Percentiles rank a stretch among this genome's conserved stretches.
Conservation (phyloP, 1,139 yeast genomes). For the Scheffersomyces parashehatae region DNA sequence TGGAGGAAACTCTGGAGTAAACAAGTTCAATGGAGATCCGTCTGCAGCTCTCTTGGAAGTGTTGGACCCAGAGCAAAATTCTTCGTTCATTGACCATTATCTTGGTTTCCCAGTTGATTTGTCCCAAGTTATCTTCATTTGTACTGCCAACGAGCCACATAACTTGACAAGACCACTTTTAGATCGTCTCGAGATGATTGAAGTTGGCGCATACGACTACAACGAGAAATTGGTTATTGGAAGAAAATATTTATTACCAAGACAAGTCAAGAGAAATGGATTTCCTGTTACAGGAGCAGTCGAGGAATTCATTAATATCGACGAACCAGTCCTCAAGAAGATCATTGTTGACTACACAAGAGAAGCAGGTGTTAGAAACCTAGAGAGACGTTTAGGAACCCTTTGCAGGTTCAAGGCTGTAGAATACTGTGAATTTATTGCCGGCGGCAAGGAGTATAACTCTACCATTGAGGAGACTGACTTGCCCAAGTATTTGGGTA, state of each 20-base stretch:
- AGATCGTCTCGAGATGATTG: slow-evolving; percentile 85
- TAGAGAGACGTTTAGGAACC: slow-evolving; percentile 72
- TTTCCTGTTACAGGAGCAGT: slow-evolving; percentile 33
- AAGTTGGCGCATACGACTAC: slow-evolving; percentile 78
- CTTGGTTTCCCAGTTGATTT: slow-evolving; percentile 86
- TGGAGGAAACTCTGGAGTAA: slow-evolving; percentile 50
- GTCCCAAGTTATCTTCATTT: slow-evolving; percentile 79
- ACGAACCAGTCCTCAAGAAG: slow-evolving; percentile 55
- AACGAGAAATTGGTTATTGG: slow-evolving; percentile 80
- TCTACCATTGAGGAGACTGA: slow-evolving; percentile 43
- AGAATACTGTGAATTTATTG: slow-evolving; percentile 55
- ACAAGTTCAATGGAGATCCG: slow-evolving; percentile 77
- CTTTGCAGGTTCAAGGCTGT: slow-evolving; percentile 83
- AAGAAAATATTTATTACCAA: slow-evolving; percentile 68
- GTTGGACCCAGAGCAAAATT: slow-evolving; percentile 88
- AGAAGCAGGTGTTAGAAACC: slow-evolving; percentile 84
- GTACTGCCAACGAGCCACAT: slow-evolving; percentile 86
- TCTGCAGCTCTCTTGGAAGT: slow-evolving; percentile 89
- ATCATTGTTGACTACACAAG: slow-evolving; percentile 74
- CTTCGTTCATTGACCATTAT: slow-evolving; percentile 78
- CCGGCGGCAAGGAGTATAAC: slow-evolving; percentile 25
- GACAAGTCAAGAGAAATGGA: slow-evolving; percentile 74
- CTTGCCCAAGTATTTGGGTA: slow-evolving; percentile 53
- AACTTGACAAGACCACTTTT: slow-evolving; percentile 76
- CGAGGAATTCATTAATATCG: slow-evolving; percentile 36